Evolutionary conservation across 1,139 yeast genomes (phyloP).

Genomic region (Geotrichum armillariae): DNA sequence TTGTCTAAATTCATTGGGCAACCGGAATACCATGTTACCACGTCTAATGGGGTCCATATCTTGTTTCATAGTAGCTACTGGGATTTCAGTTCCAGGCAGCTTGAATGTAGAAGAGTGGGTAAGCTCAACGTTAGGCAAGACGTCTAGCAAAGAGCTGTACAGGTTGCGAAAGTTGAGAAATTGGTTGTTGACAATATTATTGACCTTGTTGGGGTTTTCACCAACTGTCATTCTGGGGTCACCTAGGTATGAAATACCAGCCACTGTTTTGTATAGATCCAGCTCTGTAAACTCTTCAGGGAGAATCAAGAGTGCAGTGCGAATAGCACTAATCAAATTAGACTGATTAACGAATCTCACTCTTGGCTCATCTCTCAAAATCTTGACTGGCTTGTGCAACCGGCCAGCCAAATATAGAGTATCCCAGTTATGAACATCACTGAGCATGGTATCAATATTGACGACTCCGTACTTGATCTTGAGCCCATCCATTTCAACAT

Average conservation of each 20-base stretch:
- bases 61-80: constrained; percentile 37
- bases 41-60: constrained; percentile 40
- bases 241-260: constrained; percentile 83
- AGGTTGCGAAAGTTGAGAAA: constrained; percentile 63
- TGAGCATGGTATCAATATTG: constrained; percentile 56
- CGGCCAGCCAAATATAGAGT: constrained; percentile 90
- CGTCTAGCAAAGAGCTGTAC: constrained; percentile 66
- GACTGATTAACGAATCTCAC: constrained; percentile 68
- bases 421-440: constrained; percentile 79
- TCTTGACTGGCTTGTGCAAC: constrained; percentile 88
- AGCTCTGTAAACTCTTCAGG: constrained; percentile 56
- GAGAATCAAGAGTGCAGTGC: constrained; percentile 65
- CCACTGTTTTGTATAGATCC: constrained; percentile 71
- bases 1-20: constrained; percentile 56
- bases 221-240: constrained; percentile 87
- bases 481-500: constrained; percentile 61
- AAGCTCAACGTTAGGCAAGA: constrained; percentile 41
- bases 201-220: constrained; percentile 86
- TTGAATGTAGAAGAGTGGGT: constrained; percentile 25
- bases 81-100: constrained; percentile 27
- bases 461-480: constrained; percentile 87
- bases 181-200: constrained; percentile 82
- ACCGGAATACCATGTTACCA: constrained; percentile 42
- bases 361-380: constrained; percentile 61
- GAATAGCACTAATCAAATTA: constrained; percentile 75